These are phyloP conservation scores for Syzygium aqueum DNA, from an alignment of 345 rosid genomes.

Conservation along the genomic window DNA sequence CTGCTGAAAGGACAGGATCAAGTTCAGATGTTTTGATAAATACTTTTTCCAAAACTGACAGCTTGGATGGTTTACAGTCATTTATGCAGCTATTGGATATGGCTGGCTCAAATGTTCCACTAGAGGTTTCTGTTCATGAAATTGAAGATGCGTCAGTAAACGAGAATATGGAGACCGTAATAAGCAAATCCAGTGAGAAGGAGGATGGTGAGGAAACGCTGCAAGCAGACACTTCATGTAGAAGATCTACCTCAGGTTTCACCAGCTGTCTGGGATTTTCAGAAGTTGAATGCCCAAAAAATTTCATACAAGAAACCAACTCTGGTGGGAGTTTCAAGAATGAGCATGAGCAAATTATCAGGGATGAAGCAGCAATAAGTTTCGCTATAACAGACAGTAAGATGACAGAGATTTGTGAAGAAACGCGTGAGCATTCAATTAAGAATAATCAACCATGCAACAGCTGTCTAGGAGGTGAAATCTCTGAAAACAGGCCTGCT, in stretches of 20 bases:
- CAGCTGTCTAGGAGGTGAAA: neutral
- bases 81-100: slow-evolving; percentile 49
- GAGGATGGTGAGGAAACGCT: slow-evolving; percentile 5
- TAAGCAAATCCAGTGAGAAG: slow-evolving; percentile 1
- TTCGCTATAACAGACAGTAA: slow-evolving; percentile 13
- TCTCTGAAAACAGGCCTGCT: slow-evolving; percentile 11
- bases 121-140: slow-evolving; percentile 16
- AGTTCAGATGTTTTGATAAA: slow-evolving; percentile 18
- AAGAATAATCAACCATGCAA: slow-evolving; percentile 15
- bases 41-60: slow-evolving; percentile 1
- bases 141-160: slow-evolving; percentile 7
- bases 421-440: slow-evolving; percentile 14
- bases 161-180: slow-evolving; percentile 16
- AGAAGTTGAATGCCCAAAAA: slow-evolving; percentile 17
- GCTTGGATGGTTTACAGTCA: slow-evolving; percentile 17
- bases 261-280: neutral
- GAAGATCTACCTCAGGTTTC: slow-evolving; percentile 2
- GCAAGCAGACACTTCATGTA: slow-evolving; percentile 10
- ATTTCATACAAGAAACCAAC: slow-evolving; percentile 19
- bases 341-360: slow-evolving; percentile 4
- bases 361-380: slow-evolving; percentile 10
- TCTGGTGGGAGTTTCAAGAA: slow-evolving; percentile 10
- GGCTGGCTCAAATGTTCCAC: slow-evolving; percentile 25
- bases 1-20: slow-evolving; percentile 40
- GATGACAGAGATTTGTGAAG: slow-evolving; percentile 2